A percentile compares a stretch with the other conserved stretches of the same genome.
Conservation (phyloP, 257 asterid genomes). For the Solanum paucissectum region DNA sequence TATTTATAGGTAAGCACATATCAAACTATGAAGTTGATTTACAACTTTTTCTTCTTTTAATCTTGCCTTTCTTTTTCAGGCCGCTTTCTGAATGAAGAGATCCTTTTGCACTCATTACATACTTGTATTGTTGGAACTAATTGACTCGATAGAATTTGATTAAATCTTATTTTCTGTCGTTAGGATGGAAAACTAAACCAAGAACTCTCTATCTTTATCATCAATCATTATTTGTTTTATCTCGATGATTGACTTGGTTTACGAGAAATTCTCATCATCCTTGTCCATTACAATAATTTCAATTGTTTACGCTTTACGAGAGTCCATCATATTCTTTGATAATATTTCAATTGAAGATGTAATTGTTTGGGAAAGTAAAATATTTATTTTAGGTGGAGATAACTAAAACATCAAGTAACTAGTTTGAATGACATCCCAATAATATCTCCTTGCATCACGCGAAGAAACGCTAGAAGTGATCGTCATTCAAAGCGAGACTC, state of each 20-base stretch:
- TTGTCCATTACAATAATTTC: no score
- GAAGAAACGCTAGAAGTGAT: no score
- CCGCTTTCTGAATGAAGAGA: slow-evolving; percentile 52
- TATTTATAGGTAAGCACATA: slow-evolving; percentile 57
- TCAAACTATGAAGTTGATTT: not conserved
- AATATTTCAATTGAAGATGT: no score
- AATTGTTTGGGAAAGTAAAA: no score
- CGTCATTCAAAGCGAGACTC: no score
- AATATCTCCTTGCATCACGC: no score
- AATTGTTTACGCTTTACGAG: no score
- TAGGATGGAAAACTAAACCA: not conserved
- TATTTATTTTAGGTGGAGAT: no score
- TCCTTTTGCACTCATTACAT: slow-evolving; percentile 39
- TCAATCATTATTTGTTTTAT: not conserved
- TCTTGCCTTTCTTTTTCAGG: slow-evolving; percentile 34
- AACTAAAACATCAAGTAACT: no score
- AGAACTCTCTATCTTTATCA: not conserved
- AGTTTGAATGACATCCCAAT: no score
- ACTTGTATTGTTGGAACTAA: slow-evolving; percentile 28
- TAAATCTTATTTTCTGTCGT: not conserved
- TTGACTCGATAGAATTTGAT: not conserved
- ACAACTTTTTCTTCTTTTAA: not conserved
- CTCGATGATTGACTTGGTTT: not conserved
- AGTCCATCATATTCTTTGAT: no score
- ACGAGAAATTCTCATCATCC: not conserved